phyloP scores from a whole-genome alignment of 371 early-diverging fungal species.

The Lichtheimia corymbifera region DNA sequence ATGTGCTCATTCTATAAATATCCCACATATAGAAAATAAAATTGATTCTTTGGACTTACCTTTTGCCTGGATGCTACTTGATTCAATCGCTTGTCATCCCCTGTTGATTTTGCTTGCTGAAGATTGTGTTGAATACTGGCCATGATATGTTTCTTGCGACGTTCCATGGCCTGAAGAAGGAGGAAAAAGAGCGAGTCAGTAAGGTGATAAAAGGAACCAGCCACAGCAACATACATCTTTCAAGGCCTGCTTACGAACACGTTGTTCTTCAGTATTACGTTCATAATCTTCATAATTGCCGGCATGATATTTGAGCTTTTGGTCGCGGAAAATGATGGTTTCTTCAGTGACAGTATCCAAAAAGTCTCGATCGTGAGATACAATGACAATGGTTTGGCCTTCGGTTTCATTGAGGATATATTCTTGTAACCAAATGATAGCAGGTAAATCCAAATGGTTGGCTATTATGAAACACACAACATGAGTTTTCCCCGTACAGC shows the following conservation, averaged over 20 bases:
- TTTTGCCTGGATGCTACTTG: conserved; percentile 73
- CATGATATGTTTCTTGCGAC: conserved; percentile 60
- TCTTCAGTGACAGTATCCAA: conserved; percentile 69
- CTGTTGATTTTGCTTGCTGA: conserved; percentile 66
- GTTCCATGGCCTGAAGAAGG: conserved; percentile 50
- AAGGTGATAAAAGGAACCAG: not conserved
- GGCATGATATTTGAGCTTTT: conserved; percentile 64
- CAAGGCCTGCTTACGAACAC: conserved; percentile 53
- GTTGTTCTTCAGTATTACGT: conserved; percentile 61
- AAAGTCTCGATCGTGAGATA: conserved; percentile 83
- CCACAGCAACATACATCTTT: conserved; percentile 31
- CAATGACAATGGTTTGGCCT: conserved; percentile 66
- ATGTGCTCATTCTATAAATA: not conserved
- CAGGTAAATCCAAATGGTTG: conserved; percentile 82
- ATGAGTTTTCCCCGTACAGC: not conserved
- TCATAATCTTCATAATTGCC: conserved; percentile 80
- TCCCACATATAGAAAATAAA: not conserved
- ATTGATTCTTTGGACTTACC: conserved; percentile 29
- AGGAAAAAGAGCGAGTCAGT: too few relatives aligned
- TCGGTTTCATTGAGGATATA: conserved; percentile 60
- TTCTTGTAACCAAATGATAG: conserved; percentile 78
- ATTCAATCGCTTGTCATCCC: conserved; percentile 78
- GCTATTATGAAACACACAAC: conserved; percentile 20
- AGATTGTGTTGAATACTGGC: conserved; percentile 66
- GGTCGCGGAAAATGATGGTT: conserved; percentile 70